Evolutionary conservation across 257 asterid species (phyloP), one percentile per base, ranked within the genome.

Genomic region (Solanum peruvianum): DNA sequence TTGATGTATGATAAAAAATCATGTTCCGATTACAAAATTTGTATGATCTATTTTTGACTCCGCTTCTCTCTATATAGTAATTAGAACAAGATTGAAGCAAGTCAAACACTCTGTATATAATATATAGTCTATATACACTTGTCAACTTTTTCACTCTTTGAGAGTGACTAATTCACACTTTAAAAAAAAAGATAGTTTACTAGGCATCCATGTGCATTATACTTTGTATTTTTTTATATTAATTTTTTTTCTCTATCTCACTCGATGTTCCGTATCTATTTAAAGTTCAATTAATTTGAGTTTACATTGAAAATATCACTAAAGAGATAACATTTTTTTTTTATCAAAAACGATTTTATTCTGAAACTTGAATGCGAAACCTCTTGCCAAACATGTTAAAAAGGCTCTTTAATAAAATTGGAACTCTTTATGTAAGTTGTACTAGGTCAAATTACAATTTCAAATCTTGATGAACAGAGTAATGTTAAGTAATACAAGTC

Each of bases 31-130:
- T 33, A 70, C 11, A 2, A 9, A 4, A 31, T 70, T 0, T 10
- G 2, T 0, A 0, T 2, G 4, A 70, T 31, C 0, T 1, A 69
- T 52, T 52, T 18, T 52, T 52, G 0, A 4, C 23, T 6, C 23
- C 10, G 4, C 10, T 21, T 14, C 58, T 14, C 18, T 47, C 56
- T 5, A 37, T 0, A 37, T 37, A 37, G 39, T 37, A 37, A 37
- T 37, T 37, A 37, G 7, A 37, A 37, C 0, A 37, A 37, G 39
- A 37, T 37, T 37, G 0, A 37, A 37, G 39, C 7, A 37, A 37
- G 39, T 37, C 39, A 37, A 37, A 37, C 39, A 37, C 18, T 45
- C 2, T 45, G 4, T 42, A 42, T 45, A 45, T 12, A 45, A 45
- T 31, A 31, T 15, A 6, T 33, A 9, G 0, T 72, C 45, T 20